These are phyloP conservation scores for Cladosporium colombiae DNA, from an alignment of 2,329 filamentous ascomycete genomes.

Conservation along the genomic window DNA sequence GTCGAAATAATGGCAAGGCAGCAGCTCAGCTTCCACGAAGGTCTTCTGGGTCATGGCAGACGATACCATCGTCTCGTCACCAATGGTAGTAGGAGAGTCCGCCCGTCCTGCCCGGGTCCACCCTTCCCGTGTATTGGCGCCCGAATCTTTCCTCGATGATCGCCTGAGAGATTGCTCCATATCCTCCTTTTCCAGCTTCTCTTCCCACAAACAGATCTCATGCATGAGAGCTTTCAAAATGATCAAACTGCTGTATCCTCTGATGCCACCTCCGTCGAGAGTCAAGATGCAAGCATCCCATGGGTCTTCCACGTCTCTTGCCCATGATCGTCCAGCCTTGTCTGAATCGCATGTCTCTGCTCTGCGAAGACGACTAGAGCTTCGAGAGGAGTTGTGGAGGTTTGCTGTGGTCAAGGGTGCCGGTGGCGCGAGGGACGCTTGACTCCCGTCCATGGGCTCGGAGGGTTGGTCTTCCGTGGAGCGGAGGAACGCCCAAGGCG, in stretches of 20 bases:
- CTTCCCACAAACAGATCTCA: conserved; percentile 49
- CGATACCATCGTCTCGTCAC: conserved; percentile 11
- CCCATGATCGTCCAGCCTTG: conserved; percentile 47
- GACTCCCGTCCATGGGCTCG: conserved; percentile 23
- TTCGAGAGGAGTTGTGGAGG: conserved; percentile 20
- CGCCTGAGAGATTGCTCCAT: conserved; percentile 23
- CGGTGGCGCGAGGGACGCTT: conserved; percentile 16
- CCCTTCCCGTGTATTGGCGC: conserved; percentile 6
- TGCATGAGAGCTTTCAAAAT: conserved; percentile 53
- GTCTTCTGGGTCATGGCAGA: conserved; percentile 7
- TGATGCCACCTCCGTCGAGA: conserved; percentile 53
- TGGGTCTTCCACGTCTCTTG: conserved; percentile 44
- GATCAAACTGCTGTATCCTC: conserved; percentile 53
- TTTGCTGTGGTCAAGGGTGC: conserved; percentile 19
- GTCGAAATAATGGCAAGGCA: conserved; percentile 56
- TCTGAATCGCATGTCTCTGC: conserved; percentile 39
- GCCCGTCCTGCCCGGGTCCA: neutral
- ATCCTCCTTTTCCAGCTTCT: conserved; percentile 45
- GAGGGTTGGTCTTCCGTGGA: conserved; percentile 16
- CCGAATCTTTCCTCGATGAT: conserved; percentile 13
- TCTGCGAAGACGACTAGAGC: conserved; percentile 28
- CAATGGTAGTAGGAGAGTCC: conserved; percentile 1
- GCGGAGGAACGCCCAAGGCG: conserved; percentile 36
- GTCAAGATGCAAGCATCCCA: conserved; percentile 53
- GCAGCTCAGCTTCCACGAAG: conserved; percentile 40